Base-by-base conservation (phyloP, 2,329 filamentous ascomycete genomes). In the Trichoderma sp. region DNA sequence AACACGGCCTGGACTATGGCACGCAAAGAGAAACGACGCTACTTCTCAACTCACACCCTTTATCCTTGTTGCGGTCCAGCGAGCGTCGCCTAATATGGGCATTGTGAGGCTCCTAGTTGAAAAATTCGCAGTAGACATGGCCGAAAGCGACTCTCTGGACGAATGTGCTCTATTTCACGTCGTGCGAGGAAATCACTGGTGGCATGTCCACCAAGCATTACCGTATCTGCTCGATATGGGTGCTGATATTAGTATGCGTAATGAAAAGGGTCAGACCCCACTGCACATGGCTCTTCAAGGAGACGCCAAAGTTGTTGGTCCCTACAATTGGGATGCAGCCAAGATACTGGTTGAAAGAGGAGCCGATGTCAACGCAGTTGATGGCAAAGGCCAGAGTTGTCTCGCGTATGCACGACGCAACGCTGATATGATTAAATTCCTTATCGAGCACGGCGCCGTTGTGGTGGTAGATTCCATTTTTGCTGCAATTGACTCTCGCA, bases 51-150 rank as follows among this genome's bases (percentile, higher is more conserved):
- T 66, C 6, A 37, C 7, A 13, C 74, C 75, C 0, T 73, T 76
- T 7, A 68, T 79, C 1, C 46, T 76, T 13, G 59, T 71, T 3
- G 78, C 78, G 26, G 76, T 78, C 56, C 32, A 60, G n/a, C 71
- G 76, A 30, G 66, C 74, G 3, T 66, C 77, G 14, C 79, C 79
- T 8, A 80, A 81, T 46, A 76, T 81, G 69, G 73, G 75, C 5
- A 73, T 80, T 4, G 71, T 81, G 1, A 74, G 75, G 13, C 54
- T 79, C 3, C 68, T 82, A 8, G 76, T 82, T 2, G 76, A 79
- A 30, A 74, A 74, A 21, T 77, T 77, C 21, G 70, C 69, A 1
- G 76, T 78, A 13, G 74, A 80, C 68, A 59, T 81, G n/a, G 74
- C 80, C 43, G 74, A 73, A 30, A 34, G 52, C 24, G 46, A 70